Conservation (phyloP, 2,329 filamentous ascomycete species). For the Zasmidium cellare region DNA sequence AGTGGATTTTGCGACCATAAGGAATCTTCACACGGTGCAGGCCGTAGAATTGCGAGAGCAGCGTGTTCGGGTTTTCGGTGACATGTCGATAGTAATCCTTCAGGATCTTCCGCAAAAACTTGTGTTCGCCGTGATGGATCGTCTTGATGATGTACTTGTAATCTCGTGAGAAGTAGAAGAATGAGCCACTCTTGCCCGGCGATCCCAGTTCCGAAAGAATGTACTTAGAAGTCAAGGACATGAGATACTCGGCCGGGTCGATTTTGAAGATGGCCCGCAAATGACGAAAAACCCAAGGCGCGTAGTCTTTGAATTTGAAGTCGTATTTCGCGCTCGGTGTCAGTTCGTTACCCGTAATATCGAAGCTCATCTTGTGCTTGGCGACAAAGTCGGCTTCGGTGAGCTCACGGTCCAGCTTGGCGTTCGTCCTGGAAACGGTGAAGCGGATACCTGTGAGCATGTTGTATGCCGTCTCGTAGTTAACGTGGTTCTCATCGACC, state of each 20-base stretch:
- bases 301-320: constrained; percentile 99
- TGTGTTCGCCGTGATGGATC: constrained; percentile 93
- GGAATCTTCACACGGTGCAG: constrained; percentile 97
- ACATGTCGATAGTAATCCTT: constrained; percentile 95
- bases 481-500: constrained; percentile 88
- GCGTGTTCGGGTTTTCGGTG: constrained; percentile 88
- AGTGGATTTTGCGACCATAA: constrained; percentile 97
- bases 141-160: constrained; percentile 99
- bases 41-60: constrained; percentile 97
- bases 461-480: constrained; percentile 98
- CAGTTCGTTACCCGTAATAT: constrained; percentile 95
- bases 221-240: constrained; percentile 98
- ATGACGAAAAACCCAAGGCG: constrained; percentile 98
- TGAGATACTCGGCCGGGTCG: constrained; percentile 95
- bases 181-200: constrained; percentile 96
- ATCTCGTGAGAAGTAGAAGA: constrained; percentile 98
- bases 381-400: constrained; percentile 90
- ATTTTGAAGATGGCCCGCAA: constrained; percentile 83
- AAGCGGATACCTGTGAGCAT: constrained; percentile 99
- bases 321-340: constrained; percentile 98
- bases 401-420: constrained; percentile 88
- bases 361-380: constrained; percentile 97
- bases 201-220: constrained; percentile 96
- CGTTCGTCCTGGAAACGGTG: constrained; percentile 92
- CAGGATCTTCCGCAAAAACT: constrained; percentile 78